Conservation (phyloP, 345 rosid genomes). For the thale cress (Arabidopsis thaliana) region DNA sequence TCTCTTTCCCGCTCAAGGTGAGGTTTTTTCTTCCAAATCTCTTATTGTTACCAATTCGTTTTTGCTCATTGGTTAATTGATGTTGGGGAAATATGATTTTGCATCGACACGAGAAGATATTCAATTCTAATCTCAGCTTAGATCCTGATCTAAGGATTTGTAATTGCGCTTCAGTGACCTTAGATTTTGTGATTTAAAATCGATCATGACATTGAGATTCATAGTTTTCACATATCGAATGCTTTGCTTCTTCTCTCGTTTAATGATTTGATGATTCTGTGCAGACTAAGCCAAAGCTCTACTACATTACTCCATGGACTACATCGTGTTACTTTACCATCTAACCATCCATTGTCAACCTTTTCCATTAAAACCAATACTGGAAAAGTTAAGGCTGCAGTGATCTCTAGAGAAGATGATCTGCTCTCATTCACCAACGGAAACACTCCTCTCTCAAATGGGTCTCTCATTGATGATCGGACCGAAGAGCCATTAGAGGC, state of each 20-base stretch:
- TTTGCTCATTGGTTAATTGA: neutral
- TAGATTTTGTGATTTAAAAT: conserved; percentile 3
- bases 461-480: conserved; percentile 40
- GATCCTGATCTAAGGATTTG: conserved; percentile 10
- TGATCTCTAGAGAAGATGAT: conserved; percentile 70
- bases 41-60: neutral
- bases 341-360: conserved; percentile 42
- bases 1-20: conserved; percentile 51
- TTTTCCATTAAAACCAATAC: conserved; percentile 41
- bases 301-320: conserved; percentile 55
- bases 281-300: conserved; percentile 52
- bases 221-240: neutral
- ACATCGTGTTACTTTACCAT: conserved; percentile 43
- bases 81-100: neutral
- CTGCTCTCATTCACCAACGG: conserved; percentile 53
- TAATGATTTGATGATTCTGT: conserved; percentile 32
- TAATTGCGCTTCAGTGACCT: neutral
- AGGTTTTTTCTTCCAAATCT: conserved; percentile 3
- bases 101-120: neutral
- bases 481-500: conserved; percentile 43
- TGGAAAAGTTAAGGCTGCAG: conserved; percentile 53
- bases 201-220: neutral
- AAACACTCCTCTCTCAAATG: conserved; percentile 41
- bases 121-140: neutral
- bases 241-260: conserved; percentile 14